phyloP scores from a whole-genome alignment of 2,329 filamentous ascomycete genomes.

The Penicillium sp. region DNA sequence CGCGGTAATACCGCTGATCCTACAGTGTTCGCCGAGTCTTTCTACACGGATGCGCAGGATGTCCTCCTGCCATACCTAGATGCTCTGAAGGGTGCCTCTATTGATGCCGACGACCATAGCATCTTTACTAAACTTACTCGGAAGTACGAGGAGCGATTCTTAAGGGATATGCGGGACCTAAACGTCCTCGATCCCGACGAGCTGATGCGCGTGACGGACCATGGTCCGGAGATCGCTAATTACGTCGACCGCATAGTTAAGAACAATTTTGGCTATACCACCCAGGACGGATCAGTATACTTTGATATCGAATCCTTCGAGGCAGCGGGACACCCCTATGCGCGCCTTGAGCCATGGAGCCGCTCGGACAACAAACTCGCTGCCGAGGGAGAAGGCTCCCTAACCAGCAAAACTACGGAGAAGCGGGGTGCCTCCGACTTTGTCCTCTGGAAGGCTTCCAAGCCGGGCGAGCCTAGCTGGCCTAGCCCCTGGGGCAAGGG shows the following conservation, averaged over 20 bases:
- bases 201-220: constrained; percentile 87
- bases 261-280: constrained; percentile 78
- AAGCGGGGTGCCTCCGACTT: constrained; percentile 82
- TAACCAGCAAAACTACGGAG: constrained; percentile 56
- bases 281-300: constrained; percentile 78
- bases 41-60: constrained; percentile 58
- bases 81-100: constrained; percentile 51
- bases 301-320: constrained; percentile 90
- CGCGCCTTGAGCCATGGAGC: constrained; percentile 78
- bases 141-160: constrained; percentile 82
- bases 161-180: constrained; percentile 77
- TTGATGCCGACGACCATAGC: constrained; percentile 59
- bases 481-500: constrained; percentile 81
- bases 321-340: constrained; percentile 76
- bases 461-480: constrained; percentile 89
- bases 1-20: constrained; percentile 19
- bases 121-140: constrained; percentile 85
- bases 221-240: constrained; percentile 76
- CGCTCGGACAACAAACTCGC: constrained; percentile 75
- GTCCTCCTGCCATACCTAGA: constrained; percentile 82
- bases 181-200: constrained; percentile 80
- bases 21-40: constrained; percentile 39
- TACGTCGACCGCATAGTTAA: constrained; percentile 79
- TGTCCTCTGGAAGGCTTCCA: constrained; percentile 88
- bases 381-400: constrained; percentile 83